A percentile compares a stretch with the other conserved stretches of the same genome.
These are phyloP conservation scores for Trametes coccinea DNA, from an alignment of 768 basidiomycete genomes.

Conservation along the genomic window DNA sequence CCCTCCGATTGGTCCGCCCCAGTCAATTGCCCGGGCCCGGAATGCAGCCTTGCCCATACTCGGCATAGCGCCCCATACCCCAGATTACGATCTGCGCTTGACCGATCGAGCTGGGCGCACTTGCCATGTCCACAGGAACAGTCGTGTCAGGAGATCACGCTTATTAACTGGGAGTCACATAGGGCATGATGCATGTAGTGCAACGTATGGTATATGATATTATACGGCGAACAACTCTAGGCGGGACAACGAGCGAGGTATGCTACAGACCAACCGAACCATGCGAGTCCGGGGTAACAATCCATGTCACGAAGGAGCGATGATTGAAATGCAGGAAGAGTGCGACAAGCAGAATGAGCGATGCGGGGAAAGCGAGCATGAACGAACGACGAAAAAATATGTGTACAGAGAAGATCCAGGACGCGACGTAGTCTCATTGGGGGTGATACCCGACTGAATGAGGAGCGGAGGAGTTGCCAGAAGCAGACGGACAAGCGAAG, in stretches of 20 bases:
- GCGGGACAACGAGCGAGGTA: slow-evolving; percentile 12
- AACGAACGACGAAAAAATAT: not conserved
- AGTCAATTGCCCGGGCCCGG: slow-evolving; percentile 14
- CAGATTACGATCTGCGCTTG: slow-evolving; percentile 23
- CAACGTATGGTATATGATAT: slow-evolving; percentile 6
- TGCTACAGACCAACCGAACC: slow-evolving; percentile 13
- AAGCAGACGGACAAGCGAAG: not conserved
- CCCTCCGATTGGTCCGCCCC: slow-evolving; percentile 13
- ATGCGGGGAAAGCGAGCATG: not conserved
- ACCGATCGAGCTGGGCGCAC: slow-evolving; percentile 1
- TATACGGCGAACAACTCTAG: slow-evolving; percentile 4
- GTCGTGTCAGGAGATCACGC: not conserved
- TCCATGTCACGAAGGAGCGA: slow-evolving; percentile 9
- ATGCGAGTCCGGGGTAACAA: slow-evolving; percentile 4
- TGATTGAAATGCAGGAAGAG: slow-evolving; percentile 9
- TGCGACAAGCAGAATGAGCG: slow-evolving; percentile 1
- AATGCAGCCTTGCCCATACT: not conserved
- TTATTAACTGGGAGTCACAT: not conserved
- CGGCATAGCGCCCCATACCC: slow-evolving; percentile 8
- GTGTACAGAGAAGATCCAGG: not conserved
- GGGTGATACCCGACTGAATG: not conserved
- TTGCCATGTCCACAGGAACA: not conserved
- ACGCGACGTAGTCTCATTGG: not conserved
- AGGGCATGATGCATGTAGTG: not conserved
- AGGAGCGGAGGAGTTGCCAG: not conserved